Evolutionary conservation across 2,329 filamentous ascomycete genomes (phyloP).

Genomic region (Xylaria sp.): DNA sequence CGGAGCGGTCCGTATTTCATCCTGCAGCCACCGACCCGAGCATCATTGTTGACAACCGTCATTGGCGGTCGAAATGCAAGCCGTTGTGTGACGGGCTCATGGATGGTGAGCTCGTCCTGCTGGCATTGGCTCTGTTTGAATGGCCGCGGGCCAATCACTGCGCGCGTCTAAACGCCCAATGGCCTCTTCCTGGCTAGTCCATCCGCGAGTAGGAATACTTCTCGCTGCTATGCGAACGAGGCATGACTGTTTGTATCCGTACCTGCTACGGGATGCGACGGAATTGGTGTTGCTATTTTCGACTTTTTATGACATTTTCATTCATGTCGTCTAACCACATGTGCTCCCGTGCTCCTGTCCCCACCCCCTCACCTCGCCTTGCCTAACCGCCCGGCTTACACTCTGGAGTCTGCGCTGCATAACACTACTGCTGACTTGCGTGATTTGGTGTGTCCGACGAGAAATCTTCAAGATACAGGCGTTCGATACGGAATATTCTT

Average conservation of each 20-base stretch:
- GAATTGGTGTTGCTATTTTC: constrained; percentile 14
- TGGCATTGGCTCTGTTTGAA: constrained; percentile 30
- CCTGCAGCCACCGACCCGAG: constrained; percentile 24
- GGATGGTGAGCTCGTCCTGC: constrained; percentile 20
- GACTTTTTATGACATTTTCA: constrained; percentile 18
- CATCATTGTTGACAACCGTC: constrained; percentile 16
- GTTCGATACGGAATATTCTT: constrained; percentile 21
- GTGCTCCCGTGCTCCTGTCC: background rate
- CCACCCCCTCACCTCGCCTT: constrained; percentile 17
- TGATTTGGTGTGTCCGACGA: background rate
- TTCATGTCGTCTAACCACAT: constrained; percentile 6
- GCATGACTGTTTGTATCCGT: background rate
- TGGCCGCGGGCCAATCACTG: constrained; percentile 31
- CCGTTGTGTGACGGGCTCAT: constrained; percentile 32
- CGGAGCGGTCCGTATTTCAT: constrained; percentile 15
- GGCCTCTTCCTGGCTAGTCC: constrained; percentile 32
- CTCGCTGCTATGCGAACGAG: constrained; percentile 13
- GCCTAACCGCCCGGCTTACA: constrained; percentile 40
- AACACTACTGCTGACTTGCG: constrained; percentile 25
- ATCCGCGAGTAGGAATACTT: constrained; percentile 13
- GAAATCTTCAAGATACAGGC: background rate
- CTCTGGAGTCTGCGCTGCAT: constrained; percentile 14
- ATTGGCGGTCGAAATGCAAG: constrained; percentile 26
- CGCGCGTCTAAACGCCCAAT: constrained; percentile 39
- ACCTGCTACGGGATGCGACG: background rate